Evolutionary conservation across 2,329 filamentous ascomycete species (phyloP).

Genomic region (Botrytis deweyae): DNA sequence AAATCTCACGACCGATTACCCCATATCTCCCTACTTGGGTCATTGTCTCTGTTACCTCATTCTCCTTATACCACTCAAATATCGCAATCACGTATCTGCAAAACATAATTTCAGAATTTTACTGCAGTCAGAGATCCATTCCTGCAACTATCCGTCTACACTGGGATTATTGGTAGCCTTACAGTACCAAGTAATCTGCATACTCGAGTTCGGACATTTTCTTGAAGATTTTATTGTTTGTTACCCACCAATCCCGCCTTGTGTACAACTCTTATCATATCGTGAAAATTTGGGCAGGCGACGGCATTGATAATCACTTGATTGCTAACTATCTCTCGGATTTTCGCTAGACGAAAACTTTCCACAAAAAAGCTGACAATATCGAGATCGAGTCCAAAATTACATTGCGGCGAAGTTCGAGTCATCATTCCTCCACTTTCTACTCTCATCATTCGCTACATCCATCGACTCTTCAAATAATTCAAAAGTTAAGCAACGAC

Average conservation of each 20-base stretch:
- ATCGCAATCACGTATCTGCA: conserved; percentile 9
- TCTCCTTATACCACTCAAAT: background rate
- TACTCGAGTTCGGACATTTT: background rate
- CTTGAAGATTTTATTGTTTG: conserved; percentile 9
- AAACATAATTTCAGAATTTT: background rate
- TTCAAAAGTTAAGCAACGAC: background rate
- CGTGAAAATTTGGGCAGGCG: background rate
- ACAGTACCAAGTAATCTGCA: conserved; percentile 7
- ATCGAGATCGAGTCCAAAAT: background rate
- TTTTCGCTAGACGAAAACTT: conserved; percentile 8
- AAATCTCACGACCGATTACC: conserved; percentile 2
- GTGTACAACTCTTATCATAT: background rate
- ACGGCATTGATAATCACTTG: background rate
- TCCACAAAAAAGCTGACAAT: background rate
- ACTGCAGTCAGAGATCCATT: conserved; percentile 13
- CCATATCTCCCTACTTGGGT: background rate
- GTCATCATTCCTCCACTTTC: conserved; percentile 11
- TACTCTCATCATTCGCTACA: conserved; percentile 1
- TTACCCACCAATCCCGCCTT: background rate
- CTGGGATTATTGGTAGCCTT: conserved; percentile 18
- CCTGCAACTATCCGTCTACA: conserved; percentile 12
- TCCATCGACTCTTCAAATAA: background rate
- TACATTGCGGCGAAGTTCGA: background rate
- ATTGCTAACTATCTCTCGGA: conserved; percentile 18
- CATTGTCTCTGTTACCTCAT: background rate